These are phyloP conservation scores for Mentha longifolia DNA, from an alignment of 257 asterid species.

Conservation along the genomic window DNA sequence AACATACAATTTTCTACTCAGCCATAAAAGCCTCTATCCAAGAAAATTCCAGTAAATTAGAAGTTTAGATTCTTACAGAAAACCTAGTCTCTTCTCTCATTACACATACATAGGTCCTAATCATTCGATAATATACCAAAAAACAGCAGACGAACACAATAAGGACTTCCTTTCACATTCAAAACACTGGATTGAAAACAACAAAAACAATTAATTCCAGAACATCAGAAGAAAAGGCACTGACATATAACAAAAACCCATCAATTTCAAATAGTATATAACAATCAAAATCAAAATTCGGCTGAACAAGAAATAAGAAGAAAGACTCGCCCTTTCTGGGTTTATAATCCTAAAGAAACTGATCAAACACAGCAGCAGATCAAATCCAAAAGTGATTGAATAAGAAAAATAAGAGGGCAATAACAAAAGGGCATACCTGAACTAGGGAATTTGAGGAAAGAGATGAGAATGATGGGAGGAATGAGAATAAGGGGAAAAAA, in stretches of 20 bases:
- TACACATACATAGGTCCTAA: constrained; percentile 7
- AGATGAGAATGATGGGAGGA: constrained; percentile 29
- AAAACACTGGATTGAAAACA: constrained; percentile 5
- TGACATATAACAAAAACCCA: constrained; percentile 9
- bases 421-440: constrained; percentile 23
- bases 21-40: neutral
- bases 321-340: constrained; percentile 27
- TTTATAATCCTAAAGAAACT: neutral
- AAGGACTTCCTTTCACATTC: neutral
- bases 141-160: constrained; percentile 13
- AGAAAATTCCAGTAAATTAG: too few species aligned
- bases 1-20: neutral
- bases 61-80: constrained; percentile 1
- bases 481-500: constrained; percentile 24
- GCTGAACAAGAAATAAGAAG: constrained; percentile 10
- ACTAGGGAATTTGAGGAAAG: constrained; percentile 35
- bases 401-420: constrained; percentile 6
- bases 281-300: constrained; percentile 25
- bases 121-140: neutral
- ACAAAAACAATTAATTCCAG: neutral
- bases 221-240: neutral
- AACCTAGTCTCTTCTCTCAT: neutral
- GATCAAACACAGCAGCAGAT: constrained; percentile 29
- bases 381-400: constrained; percentile 31
- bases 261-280: constrained; percentile 16